Conservation (phyloP, 2,329 filamentous ascomycete genomes). For the Penicillium sp. region DNA sequence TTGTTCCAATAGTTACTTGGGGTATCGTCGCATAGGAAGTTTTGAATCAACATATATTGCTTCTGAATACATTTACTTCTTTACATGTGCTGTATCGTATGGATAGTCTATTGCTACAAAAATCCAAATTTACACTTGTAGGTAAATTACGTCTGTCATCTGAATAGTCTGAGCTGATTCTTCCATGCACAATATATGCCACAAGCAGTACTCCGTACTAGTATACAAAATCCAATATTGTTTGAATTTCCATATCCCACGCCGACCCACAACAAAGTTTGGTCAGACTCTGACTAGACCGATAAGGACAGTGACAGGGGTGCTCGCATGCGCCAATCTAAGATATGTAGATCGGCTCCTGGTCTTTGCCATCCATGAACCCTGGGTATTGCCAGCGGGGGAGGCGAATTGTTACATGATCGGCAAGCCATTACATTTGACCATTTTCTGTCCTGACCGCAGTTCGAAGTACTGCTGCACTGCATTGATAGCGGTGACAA, state of each 20-base stretch:
- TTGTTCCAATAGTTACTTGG: neutral
- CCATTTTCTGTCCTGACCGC: neutral
- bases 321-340: neutral
- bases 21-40: too few species aligned
- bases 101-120: too few species aligned
- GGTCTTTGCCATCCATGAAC: conserved; percentile 3
- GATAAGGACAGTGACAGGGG: neutral
- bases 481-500: neutral
- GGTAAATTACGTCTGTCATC: too few species aligned
- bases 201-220: neutral
- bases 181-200: too few species aligned
- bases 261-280: neutral
- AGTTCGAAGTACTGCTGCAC: neutral
- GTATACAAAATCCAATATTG: neutral
- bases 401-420: neutral
- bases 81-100: too few species aligned
- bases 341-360: neutral
- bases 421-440: neutral
- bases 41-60: too few species aligned
- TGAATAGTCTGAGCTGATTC: too few species aligned
- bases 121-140: too few species aligned
- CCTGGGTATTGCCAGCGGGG: neutral
- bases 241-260: neutral
- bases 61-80: too few species aligned
- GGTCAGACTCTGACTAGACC: neutral